These are phyloP conservation scores for Podospora conica DNA, from an alignment of 495 filamentous ascomycete genomes.

Conservation along the genomic window DNA sequence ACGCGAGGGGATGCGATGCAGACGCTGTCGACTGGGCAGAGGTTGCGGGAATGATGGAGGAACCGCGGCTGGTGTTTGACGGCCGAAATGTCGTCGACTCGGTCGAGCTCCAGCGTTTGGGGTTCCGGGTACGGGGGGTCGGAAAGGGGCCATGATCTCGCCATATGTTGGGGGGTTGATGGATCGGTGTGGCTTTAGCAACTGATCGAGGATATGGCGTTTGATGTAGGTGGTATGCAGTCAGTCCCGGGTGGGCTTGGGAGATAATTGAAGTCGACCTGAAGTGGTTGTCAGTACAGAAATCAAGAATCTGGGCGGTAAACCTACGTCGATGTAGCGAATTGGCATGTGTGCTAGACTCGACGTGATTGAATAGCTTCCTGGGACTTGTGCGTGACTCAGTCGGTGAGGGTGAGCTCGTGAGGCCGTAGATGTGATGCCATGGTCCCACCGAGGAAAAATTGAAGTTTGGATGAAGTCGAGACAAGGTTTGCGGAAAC, in stretches of 20 bases:
- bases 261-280: neutral
- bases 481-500: neutral
- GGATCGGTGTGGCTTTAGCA: too few relatives aligned
- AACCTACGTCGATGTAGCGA: too few relatives aligned
- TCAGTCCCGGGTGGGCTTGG: neutral
- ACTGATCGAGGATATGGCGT: neutral
- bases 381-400: too few relatives aligned
- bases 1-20: conserved; percentile 8
- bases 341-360: too few relatives aligned
- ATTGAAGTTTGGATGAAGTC: neutral
- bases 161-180: too few relatives aligned
- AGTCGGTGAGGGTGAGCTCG: too few relatives aligned
- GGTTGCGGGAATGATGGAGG: conserved; percentile 50
- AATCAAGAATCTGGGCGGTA: neutral
- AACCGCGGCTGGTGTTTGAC: conserved; percentile 67
- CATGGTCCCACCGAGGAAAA: neutral
- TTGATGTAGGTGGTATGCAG: neutral
- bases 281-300: neutral
- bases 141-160: conserved; percentile 16
- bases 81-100: conserved; percentile 42
- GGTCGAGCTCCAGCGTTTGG: conserved; percentile 22
- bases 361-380: too few relatives aligned
- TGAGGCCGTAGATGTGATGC: too few relatives aligned
- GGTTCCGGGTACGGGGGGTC: conserved; percentile 24
- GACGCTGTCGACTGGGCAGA: conserved; percentile 49